Base-by-base conservation (phyloP, 306 rosid species). In the Castanea crenata region DNA sequence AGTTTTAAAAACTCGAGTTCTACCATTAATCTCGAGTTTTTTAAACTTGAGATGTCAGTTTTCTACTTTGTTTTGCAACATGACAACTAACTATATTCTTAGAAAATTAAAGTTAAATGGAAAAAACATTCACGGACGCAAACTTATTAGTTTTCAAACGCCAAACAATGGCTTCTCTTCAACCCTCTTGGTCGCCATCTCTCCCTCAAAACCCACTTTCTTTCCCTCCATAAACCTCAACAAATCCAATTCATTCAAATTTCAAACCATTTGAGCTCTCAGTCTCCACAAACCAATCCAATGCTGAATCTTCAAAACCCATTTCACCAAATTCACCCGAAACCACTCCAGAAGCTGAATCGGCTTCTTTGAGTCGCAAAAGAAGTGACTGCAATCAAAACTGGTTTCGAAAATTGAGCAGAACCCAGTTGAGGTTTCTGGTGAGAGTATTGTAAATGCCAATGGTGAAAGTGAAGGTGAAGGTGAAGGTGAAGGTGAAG, bases 361-460 rank as follows among this genome's bases (percentile, higher is more conserved):
- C 78, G 35, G 75, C 16, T 29, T 80, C 88, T 0, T 41, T 2
- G 46, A 85, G 86, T 87, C 86, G 7, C 90, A 89, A 81, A 84
- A 86, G 84, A 79, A 83, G 59, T 78, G 83, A 13, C 54, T 58
- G 0, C 64, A 88, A 27, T 64, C 79, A 32, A 79, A 81, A 68
- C 55, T 75, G 6, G 46, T 56, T 64, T 74, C 9, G 79, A 78
- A 74, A 82, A 19, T 58, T 67, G 82, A 85, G 81, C 80, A 81
- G 51, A 81, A 27, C 19, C 79, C 87, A 69, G 74, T 29, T 41
- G 78, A 18, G 1, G 80, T 44, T 84, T 77, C 82, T 51, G 79
- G 51, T 70, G 71, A 69, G 15, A 49, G 54, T 7, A 70, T 29
- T 58, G 79, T 38, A 6, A 71, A 44, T 61, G 83, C 69, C 69